Conservation (phyloP, 73 alveolate species). For the Diophrys sp. region DNA sequence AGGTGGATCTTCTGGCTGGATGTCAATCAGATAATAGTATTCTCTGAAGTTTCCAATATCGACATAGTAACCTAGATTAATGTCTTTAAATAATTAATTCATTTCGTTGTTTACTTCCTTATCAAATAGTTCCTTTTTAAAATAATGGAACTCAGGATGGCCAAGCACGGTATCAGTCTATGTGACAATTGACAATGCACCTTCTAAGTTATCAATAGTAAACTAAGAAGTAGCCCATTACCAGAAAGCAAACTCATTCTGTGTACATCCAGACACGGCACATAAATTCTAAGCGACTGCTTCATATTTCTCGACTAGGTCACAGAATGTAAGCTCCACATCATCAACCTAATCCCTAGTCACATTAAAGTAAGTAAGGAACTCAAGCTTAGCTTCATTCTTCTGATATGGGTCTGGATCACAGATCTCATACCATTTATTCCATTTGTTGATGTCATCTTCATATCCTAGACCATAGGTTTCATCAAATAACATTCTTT, state of each 20-base stretch:
- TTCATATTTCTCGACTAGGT: neutral
- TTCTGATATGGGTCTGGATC: neutral
- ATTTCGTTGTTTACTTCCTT: neutral
- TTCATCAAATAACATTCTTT: neutral
- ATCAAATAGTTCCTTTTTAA: neutral
- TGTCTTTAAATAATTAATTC: neutral
- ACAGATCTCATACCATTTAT: neutral
- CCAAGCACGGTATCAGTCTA: conserved; percentile 32
- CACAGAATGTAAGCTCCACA: neutral
- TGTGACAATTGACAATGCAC: conserved; percentile 25
- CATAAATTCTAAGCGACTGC: neutral
- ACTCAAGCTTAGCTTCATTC: neutral
- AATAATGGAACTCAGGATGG: conserved; percentile 44
- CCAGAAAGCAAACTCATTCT: conserved; percentile 33
- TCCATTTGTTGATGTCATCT: neutral
- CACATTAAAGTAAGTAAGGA: neutral
- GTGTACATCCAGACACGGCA: neutral
- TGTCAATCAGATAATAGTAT: neutral
- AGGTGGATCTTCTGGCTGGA: conserved; percentile 9
- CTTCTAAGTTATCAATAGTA: conserved; percentile 9
- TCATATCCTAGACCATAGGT: neutral
- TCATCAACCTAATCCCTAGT: neutral
- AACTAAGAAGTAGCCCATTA: conserved; percentile 38
- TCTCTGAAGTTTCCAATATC: neutral
- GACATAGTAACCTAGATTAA: conserved; percentile 2